Evolutionary conservation across 73 alveolate species (phyloP).

Genomic region (Paramecium biaurelia): DNA sequence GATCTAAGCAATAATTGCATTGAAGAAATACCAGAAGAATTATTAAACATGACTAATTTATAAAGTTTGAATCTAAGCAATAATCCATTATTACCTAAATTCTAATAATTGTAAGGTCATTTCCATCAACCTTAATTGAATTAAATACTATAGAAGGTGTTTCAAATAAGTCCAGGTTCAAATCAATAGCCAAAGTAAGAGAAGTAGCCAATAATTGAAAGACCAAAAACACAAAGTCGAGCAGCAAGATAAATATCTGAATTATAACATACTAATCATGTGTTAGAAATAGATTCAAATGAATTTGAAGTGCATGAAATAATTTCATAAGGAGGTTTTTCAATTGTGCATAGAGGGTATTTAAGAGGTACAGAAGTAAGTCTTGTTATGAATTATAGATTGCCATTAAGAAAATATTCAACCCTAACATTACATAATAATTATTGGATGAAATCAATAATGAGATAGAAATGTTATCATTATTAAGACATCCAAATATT

Average conservation of each 20-base stretch:
- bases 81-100: conserved; percentile 69
- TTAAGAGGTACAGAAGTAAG: conserved; percentile 86
- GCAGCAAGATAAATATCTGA: conserved; percentile 42
- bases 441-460: conserved; percentile 90
- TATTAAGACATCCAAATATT: conserved; percentile 96
- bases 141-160: conserved; percentile 25
- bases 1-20: conserved; percentile 75
- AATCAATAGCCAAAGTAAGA: conserved; percentile 20
- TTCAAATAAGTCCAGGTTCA: neutral
- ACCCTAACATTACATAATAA: conserved; percentile 94
- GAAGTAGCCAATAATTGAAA: neutral
- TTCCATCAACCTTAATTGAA: conserved; percentile 51
- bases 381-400: neutral
- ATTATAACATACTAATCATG: conserved; percentile 64
- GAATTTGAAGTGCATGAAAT: conserved; percentile 84
- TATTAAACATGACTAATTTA: conserved; percentile 67
- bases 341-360: conserved; percentile 90
- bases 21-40: conserved; percentile 69
- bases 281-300: conserved; percentile 74
- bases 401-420: conserved; percentile 95
- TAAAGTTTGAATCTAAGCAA: conserved; percentile 75
- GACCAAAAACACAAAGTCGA: conserved; percentile 33
- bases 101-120: conserved; percentile 66
- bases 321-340: conserved; percentile 97
- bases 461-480: conserved; percentile 91